Base-by-base conservation (phyloP, 2,329 filamentous ascomycete genomes). In the Cercospora citrullina region DNA sequence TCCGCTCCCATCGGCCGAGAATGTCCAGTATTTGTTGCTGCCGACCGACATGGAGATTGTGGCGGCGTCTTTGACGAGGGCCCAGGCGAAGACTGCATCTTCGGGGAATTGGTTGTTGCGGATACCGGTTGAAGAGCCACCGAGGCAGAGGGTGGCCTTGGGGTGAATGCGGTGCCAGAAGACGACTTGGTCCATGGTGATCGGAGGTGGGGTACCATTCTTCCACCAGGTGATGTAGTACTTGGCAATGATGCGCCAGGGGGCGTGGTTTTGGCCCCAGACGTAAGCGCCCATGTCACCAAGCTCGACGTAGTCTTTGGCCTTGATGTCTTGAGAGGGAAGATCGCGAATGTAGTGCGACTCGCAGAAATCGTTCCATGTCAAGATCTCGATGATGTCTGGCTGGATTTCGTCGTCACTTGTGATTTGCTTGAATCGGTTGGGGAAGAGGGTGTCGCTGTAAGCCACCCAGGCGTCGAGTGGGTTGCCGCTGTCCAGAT, bases 281-380 rank as follows among this genome's bases (percentile, higher is more conserved):
- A 80, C 77, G 68, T 80, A 80, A 48, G 71, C 72, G 51, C 73
- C 74, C 75, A 79, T 78, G 63, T 75, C 71, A 61, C 73, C 74
- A 28, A 77, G 73, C 62, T 75, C 73, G 64, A 77, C 75, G 60
- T 75, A 77, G 68, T 78, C 75, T 48, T 71, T 76, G 18, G 75
- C 73, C 31, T 63, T 71, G 10, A 58, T 58, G 58, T 77, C 71
- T 60, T 72, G 71, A 18, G 72, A 71, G 7, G 77, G 78, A 4
- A 80, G 72, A 70, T 80, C 77, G 68, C 77, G 78, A 18, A 80
- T 73, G 74, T 80, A 80, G 73, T 79, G 77, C 5, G 79, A 80
- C 66, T 79, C 77, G 73, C 75, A 75, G 69, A 75, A 80, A 72
- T 80, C 78, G 72, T 80, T 80, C 79, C 79, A 80, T 21, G 77